Evolutionary conservation across 768 basidiomycete genomes (phyloP).

Genomic region (Leccinum pellstonianum): DNA sequence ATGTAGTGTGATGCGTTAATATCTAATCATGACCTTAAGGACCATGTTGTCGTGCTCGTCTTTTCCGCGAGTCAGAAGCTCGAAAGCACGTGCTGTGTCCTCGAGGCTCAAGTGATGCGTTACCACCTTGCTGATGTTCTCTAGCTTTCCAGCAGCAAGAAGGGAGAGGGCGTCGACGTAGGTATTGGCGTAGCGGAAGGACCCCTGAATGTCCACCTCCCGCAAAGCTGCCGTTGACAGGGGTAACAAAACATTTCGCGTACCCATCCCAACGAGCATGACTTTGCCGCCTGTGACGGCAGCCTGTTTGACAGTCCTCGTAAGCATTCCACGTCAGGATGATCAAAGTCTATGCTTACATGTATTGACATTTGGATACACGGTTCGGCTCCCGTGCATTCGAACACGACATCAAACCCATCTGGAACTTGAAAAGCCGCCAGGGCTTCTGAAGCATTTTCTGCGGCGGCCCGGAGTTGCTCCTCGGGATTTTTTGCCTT

Average conservation of each 20-base stretch:
- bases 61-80: conserved; percentile 70
- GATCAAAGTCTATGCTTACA: conserved; percentile 50
- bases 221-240: conserved; percentile 78
- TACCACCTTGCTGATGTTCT: conserved; percentile 68
- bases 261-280: conserved; percentile 95
- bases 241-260: conserved; percentile 78
- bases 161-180: conserved; percentile 85
- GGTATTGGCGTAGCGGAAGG: conserved; percentile 89
- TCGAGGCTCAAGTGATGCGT: conserved; percentile 73
- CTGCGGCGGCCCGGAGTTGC: conserved; percentile 58
- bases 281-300: conserved; percentile 86
- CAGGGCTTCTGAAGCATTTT: conserved; percentile 51
- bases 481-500: conserved; percentile 55
- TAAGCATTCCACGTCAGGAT: conserved; percentile 13
- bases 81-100: conserved; percentile 73
- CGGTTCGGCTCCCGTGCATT: conserved; percentile 92
- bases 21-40: conserved; percentile 83
- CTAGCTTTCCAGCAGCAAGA: conserved; percentile 61
- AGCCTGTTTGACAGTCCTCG: conserved; percentile 46
- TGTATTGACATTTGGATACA: conserved; percentile 90
- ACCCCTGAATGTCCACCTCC: conserved; percentile 91
- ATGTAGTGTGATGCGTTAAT: conserved; percentile 44
- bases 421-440: conserved; percentile 57
- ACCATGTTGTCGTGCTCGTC: conserved; percentile 82
- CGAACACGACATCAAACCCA: conserved; percentile 91